phyloP scores from a whole-genome alignment of 139 green algal genomes.

The Eudorina sp. region DNA sequence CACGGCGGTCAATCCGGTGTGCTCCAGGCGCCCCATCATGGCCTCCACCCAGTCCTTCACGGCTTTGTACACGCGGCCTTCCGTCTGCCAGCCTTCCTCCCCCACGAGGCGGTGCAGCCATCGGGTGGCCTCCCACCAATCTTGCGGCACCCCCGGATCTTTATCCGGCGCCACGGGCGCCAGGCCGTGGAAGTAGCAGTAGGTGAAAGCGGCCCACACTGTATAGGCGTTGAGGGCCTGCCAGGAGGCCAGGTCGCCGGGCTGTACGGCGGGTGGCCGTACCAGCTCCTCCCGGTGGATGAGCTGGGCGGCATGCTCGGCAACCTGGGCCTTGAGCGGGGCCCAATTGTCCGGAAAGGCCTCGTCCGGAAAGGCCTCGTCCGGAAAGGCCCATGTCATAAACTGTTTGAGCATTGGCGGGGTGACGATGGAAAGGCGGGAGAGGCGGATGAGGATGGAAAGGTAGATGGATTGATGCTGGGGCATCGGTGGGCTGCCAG shows the following conservation, averaged over 20 bases:
- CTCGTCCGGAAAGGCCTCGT: too few relatives aligned
- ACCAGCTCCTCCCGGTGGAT: neutral
- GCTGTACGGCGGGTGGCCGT: too few relatives aligned
- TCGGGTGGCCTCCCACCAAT: neutral
- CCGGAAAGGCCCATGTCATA: neutral
- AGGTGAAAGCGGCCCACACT: constrained; percentile 35
- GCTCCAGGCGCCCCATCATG: neutral
- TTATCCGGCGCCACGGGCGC: too few relatives aligned
- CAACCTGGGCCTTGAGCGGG: neutral
- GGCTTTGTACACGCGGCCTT: neutral
- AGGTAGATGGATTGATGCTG: too few relatives aligned
- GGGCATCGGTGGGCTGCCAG: too few relatives aligned
- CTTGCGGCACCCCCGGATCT: too few relatives aligned
- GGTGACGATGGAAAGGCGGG: too few relatives aligned
- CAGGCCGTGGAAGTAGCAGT: constrained; percentile 29
- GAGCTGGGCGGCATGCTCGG: neutral
- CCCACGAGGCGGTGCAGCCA: constrained; percentile 10
- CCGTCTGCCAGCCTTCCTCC: neutral
- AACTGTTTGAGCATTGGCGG: too few relatives aligned
- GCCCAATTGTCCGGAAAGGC: too few relatives aligned
- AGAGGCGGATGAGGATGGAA: too few relatives aligned
- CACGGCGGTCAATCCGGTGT: too few relatives aligned
- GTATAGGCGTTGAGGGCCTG: neutral
- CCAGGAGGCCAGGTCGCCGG: too few relatives aligned
- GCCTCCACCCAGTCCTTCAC: neutral